These are phyloP conservation scores for Alternaria postmessia DNA, from an alignment of 2,329 filamentous ascomycete species.

Conservation along the genomic window DNA sequence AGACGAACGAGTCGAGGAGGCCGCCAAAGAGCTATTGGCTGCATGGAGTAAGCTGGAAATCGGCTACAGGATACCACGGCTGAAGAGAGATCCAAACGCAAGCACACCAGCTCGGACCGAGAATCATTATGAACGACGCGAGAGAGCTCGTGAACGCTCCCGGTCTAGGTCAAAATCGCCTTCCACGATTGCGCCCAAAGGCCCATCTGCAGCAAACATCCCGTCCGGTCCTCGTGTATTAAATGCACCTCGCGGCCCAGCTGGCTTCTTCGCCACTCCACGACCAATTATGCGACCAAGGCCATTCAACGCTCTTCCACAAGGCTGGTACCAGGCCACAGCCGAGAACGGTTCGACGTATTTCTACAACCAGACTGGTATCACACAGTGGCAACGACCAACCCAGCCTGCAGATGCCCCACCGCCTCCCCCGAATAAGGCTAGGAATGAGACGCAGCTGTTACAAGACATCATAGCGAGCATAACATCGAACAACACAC, in stretches of 20 bases:
- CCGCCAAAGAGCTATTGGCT: constrained; percentile 75
- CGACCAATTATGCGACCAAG: constrained; percentile 60
- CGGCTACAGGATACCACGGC: constrained; percentile 90
- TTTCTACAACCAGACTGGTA: constrained; percentile 79
- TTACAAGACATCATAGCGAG: constrained; percentile 79
- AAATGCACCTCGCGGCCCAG: constrained; percentile 65
- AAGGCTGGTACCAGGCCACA: constrained; percentile 85
- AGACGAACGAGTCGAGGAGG: constrained; percentile 77
- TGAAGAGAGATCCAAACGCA: constrained; percentile 79
- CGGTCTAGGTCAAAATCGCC: constrained; percentile 60
- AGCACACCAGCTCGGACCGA: constrained; percentile 42
- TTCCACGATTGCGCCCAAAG: constrained; percentile 49
- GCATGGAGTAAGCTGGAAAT: constrained; percentile 91
- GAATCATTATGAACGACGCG: constrained; percentile 70
- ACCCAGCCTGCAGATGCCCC: constrained; percentile 71
- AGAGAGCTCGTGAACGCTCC: constrained; percentile 58
- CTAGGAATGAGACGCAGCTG: constrained; percentile 75
- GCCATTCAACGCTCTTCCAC: constrained; percentile 69
- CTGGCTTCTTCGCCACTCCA: constrained; percentile 59
- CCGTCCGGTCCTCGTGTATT: constrained; percentile 58
- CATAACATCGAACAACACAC: constrained; percentile 74
- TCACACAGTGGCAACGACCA: constrained; percentile 83
- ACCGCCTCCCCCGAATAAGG: constrained; percentile 65
- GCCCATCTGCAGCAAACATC: constrained; percentile 48
- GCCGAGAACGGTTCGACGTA: constrained; percentile 75